Percentiles rank a stretch among this genome's conserved stretches.
Evolutionary conservation across 257 asterid genomes (phyloP).

Genomic region (Ilex asprella): DNA sequence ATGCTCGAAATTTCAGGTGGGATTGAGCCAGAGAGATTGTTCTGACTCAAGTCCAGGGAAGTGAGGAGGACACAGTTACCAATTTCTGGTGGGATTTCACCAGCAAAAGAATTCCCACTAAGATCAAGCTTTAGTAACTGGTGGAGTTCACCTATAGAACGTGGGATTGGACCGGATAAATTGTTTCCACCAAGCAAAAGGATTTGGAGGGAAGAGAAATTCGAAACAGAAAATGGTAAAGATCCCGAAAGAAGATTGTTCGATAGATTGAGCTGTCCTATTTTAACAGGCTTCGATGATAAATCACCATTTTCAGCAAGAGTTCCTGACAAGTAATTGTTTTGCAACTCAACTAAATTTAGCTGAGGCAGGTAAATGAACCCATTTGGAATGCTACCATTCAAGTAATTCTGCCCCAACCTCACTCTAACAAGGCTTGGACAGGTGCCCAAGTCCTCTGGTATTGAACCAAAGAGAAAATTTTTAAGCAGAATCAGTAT

Average conservation of each 20-base stretch:
- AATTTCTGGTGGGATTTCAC: slow-evolving; percentile 65
- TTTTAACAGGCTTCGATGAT: slow-evolving; percentile 32
- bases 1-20: slow-evolving; percentile 56
- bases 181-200: slow-evolving; percentile 57
- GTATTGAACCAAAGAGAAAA: slow-evolving; percentile 74
- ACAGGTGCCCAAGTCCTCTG: slow-evolving; percentile 64
- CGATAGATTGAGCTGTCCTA: slow-evolving; percentile 69
- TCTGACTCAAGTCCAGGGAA: slow-evolving; percentile 80
- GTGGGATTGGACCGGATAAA: slow-evolving; percentile 69
- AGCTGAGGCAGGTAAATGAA: slow-evolving; percentile 73
- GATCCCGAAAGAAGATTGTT: slow-evolving; percentile 66
- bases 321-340: slow-evolving; percentile 64
- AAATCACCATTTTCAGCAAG: slow-evolving; percentile 41
- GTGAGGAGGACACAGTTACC: slow-evolving; percentile 63
- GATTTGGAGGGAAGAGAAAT: slow-evolving; percentile 62
- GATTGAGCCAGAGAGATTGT: slow-evolving; percentile 61
- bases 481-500: slow-evolving; percentile 57
- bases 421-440: slow-evolving; percentile 76
- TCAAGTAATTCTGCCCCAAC: slow-evolving; percentile 70
- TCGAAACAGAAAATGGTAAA: slow-evolving; percentile 63
- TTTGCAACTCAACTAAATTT: slow-evolving; percentile 77
- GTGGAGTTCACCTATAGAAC: slow-evolving; percentile 64
- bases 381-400: slow-evolving; percentile 76
- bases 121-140: slow-evolving; percentile 66
- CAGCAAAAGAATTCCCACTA: slow-evolving; percentile 48